These are phyloP conservation scores for Luzula sylvatica DNA, from an alignment of 176 grass and related monocot species.

Conservation along the genomic window DNA sequence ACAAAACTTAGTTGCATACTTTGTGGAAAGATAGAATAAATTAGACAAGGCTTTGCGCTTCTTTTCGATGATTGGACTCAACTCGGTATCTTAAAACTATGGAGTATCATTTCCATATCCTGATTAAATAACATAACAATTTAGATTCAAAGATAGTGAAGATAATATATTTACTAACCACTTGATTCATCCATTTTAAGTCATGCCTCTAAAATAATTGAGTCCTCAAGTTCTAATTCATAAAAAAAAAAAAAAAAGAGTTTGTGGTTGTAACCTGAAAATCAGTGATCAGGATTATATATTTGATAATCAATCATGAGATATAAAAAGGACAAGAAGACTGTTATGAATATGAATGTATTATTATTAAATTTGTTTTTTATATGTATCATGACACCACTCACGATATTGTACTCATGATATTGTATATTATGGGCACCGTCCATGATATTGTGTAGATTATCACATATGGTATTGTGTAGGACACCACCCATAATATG, in stretches of 20 bases:
- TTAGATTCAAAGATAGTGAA: neutral
- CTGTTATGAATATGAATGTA: too few relatives aligned
- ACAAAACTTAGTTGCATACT: slow-evolving; percentile 12
- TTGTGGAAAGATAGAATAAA: slow-evolving; percentile 14
- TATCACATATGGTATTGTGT: too few relatives aligned
- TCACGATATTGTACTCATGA: too few relatives aligned
- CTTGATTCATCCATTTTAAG: neutral
- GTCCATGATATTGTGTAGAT: too few relatives aligned
- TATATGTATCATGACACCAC: too few relatives aligned
- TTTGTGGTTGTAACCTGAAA: too few relatives aligned
- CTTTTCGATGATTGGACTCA: slow-evolving; percentile 1
- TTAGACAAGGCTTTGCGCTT: neutral
- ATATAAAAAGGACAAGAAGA: neutral
- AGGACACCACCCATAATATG: too few relatives aligned
- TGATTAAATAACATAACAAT: slow-evolving; percentile 4
- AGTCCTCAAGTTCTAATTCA: neutral
- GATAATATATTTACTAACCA: neutral
- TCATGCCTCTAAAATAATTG: slow-evolving; percentile 14
- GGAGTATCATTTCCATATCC: neutral
- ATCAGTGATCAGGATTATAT: too few relatives aligned
- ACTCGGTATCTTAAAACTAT: neutral
- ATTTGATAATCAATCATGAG: too few relatives aligned
- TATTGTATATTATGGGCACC: too few relatives aligned
- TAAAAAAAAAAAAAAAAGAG: neutral
- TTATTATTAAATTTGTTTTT: too few relatives aligned